phyloP scores from a whole-genome alignment of 1,139 yeast species.

The Pichia sp. region DNA sequence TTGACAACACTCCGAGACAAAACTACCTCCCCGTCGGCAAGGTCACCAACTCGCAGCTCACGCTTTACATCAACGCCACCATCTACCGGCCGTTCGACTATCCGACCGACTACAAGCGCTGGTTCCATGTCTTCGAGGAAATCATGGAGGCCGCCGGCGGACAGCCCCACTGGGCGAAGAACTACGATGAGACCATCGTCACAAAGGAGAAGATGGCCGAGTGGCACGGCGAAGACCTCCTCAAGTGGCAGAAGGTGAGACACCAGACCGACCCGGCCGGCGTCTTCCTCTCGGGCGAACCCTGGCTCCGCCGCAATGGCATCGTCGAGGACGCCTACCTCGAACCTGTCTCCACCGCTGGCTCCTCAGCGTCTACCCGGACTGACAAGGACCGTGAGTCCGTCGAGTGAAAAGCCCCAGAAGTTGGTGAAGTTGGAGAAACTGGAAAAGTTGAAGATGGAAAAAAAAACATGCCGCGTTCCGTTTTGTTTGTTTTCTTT shows the following conservation, averaged over 20 bases:
- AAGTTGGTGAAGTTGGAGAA: slow-evolving; percentile 1
- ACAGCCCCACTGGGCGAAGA: slow-evolving; percentile 99
- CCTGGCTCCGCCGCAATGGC: slow-evolving; percentile 82
- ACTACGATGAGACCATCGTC: slow-evolving; percentile 79
- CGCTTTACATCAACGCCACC: slow-evolving; percentile 87
- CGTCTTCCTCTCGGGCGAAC: slow-evolving; percentile 68
- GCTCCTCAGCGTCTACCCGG: not conserved
- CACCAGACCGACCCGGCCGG: slow-evolving; percentile 73
- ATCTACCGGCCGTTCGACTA: slow-evolving; percentile 88
- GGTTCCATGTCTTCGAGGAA: slow-evolving; percentile 83
- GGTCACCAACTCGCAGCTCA: slow-evolving; percentile 72
- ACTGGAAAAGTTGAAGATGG: not conserved
- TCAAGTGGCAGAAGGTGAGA: slow-evolving; percentile 57
- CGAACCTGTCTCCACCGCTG: not conserved
- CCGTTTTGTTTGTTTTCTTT: not conserved
- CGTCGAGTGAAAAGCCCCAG: not conserved
- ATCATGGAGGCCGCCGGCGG: slow-evolving; percentile 77
- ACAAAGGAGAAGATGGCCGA: slow-evolving; percentile 61
- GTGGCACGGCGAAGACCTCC: slow-evolving; percentile 78
- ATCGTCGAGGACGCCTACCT: slow-evolving; percentile 36
- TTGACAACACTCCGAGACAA: slow-evolving; percentile 74
- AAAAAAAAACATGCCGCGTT: not conserved
- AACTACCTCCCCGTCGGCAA: slow-evolving; percentile 48
- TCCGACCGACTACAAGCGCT: slow-evolving; percentile 67
- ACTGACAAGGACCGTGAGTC: not conserved